Evolutionary conservation across 305 asterid species (phyloP).

Genomic region (Solanum hybrid): DNA sequence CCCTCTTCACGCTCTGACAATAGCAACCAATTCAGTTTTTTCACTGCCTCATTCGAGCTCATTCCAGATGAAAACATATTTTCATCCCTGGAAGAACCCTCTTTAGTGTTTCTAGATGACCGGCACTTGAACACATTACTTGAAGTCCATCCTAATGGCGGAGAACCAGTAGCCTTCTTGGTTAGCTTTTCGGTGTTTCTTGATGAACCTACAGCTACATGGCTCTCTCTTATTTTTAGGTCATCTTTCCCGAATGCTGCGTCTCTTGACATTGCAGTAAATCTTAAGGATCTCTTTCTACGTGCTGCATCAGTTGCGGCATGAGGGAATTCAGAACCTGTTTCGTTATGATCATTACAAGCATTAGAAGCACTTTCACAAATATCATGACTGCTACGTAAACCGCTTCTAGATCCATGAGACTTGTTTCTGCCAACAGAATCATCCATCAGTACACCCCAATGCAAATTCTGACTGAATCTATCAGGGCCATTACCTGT

Average conservation of each 20-base stretch:
- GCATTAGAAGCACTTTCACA: constrained; percentile 27
- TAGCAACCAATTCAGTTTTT: constrained; percentile 66
- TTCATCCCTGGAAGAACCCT: constrained; percentile 24
- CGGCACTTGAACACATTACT: constrained; percentile 28
- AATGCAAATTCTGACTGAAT: constrained; percentile 18
- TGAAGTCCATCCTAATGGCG: constrained; percentile 29
- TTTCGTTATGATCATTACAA: constrained; percentile 26
- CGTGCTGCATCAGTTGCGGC: constrained; percentile 67
- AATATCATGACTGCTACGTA: constrained; percentile 26
- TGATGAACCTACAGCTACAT: constrained; percentile 44
- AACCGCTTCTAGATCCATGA: constrained; percentile 7
- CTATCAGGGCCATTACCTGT: constrained; percentile 19
- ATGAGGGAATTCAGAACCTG: constrained; percentile 44
- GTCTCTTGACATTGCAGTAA: constrained; percentile 46
- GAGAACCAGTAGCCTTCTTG: constrained; percentile 30
- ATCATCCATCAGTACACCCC: constrained; percentile 3
- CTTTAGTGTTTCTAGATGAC: constrained; percentile 46
- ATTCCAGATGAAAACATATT: constrained; percentile 24
- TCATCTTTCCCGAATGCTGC: constrained; percentile 19
- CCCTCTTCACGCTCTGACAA: constrained; percentile 77
- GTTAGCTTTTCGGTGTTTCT: constrained; percentile 37
- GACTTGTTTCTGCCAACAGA: not conserved
- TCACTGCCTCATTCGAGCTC: constrained; percentile 18
- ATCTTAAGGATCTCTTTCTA: constrained; percentile 58
- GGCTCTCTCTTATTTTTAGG: constrained; percentile 23